A percentile compares a stretch with the other conserved stretches of the same genome.
phyloP scores from a whole-genome alignment of 192 early-diverging fungal genomes.

The Coemansia sp. region DNA sequence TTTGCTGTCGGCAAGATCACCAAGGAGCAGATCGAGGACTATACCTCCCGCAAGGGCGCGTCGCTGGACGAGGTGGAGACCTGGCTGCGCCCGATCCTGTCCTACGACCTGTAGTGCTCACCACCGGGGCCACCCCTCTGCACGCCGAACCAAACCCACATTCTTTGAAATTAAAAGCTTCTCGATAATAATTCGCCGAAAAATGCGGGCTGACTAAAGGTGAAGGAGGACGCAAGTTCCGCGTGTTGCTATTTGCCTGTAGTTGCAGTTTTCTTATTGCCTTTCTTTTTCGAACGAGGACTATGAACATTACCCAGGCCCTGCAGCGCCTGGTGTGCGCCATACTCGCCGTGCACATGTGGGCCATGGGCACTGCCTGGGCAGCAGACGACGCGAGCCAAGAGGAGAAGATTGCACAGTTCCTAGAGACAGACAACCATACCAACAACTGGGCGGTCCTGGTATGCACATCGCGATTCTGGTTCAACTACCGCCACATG shows the following conservation, averaged over 20 bases:
- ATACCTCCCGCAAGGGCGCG: constrained; percentile 65
- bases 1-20: constrained; percentile 95
- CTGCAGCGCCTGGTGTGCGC: neutral
- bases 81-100: constrained; percentile 69
- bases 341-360: neutral
- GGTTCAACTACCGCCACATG: constrained; percentile 99
- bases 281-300: no score
- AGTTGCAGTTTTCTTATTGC: no score
- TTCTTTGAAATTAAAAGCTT: no score
- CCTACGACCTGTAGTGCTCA: constrained; percentile 51
- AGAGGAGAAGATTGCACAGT: constrained; percentile 35
- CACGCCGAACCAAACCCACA: no score
- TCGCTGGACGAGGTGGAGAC: constrained; percentile 60
- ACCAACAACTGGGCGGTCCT: constrained; percentile 99
- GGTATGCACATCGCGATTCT: constrained; percentile 96
- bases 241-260: no score
- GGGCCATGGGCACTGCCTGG: neutral
- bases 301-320: constrained; percentile 1
- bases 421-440: constrained; percentile 62
- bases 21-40: constrained; percentile 83
- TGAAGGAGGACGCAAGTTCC: no score
- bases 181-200: no score
- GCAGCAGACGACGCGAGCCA: neutral
- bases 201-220: no score
- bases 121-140: no score